Evolutionary conservation across 768 basidiomycete species (phyloP), one percentile per base, ranked within the genome.

Genomic region (Lanmaoa pseudosensibilis): DNA sequence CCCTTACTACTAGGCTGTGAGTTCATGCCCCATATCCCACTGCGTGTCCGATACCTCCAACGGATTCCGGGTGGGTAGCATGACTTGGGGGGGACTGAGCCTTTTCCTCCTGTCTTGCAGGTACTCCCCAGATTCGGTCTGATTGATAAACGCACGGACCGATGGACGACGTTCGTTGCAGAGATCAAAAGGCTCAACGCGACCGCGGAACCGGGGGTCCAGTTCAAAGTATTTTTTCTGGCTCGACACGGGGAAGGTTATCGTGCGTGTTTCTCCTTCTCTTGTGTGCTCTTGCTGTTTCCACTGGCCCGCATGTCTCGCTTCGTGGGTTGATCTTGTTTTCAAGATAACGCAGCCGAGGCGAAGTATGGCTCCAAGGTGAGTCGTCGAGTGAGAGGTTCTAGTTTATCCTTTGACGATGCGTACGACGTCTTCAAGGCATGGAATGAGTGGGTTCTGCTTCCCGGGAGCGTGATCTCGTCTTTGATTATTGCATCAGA

Each of bases 211-310:
- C 50, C 54, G 3, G 60, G 60, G 12, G 52, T 57, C 2, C 52
- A 54, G 16, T 59, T 53, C 73, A 92, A 90, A 62, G 74, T 88
- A 13, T 73, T 91, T 52, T 81, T 86, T 55, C 69, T 90, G 2
- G 81, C 80, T 3, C 75, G 90, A 60, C 90, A 92, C 58, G 90
- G 90, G 1, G 75, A 91, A 69, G 90, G 88, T 10, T 66, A 66
- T 46, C 65, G 65, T 66, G 19, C 51, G 66, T 65, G 11, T 37
- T 13, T 21, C 5, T 0, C 5, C 10, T 13, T 23, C 11, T n/a
- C 38, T 19, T 13, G 16, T 13, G 30, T 19, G 8, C 3, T 38
- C 33, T 9, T 8, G 3, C 1, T 2, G 3, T 46, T 8, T 46
- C 15, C 7, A 1, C 8, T 47, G 46, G 13, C 46, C 10, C 9